Percentiles rank a stretch among this genome's conserved stretches.
Conservation (phyloP, 75 land plant species). For the Adiantum capillusveneris region DNA sequence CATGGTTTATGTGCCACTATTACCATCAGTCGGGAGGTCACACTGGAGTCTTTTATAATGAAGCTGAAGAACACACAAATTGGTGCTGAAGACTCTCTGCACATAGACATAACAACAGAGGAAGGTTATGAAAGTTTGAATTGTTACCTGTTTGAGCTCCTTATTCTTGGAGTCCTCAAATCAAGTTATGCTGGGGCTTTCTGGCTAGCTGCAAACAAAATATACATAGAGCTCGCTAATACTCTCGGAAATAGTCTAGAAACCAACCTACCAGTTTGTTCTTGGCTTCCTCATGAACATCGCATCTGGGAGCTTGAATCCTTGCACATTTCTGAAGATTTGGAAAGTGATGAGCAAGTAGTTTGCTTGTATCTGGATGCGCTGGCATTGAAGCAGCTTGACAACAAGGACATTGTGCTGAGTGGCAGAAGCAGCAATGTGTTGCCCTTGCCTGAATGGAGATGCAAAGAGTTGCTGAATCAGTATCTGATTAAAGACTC, state of each 20-base stretch:
- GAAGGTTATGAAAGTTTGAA: slow-evolving; percentile 8
- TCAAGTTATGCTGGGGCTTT: slow-evolving; percentile 16
- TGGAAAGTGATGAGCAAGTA: slow-evolving; percentile 13
- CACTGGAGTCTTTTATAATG: slow-evolving; percentile 8
- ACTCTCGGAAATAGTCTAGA: slow-evolving; percentile 20
- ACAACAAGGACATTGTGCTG: slow-evolving; percentile 6
- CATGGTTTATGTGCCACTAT: not conserved
- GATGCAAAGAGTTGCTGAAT: slow-evolving; percentile 9
- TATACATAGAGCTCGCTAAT: slow-evolving; percentile 16
- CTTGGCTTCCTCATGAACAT: slow-evolving; percentile 15
- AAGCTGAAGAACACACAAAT: slow-evolving; percentile 8
- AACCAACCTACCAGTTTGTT: slow-evolving; percentile 14
- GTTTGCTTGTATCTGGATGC: slow-evolving; percentile 17
- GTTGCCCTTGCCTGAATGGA: slow-evolving; percentile 4
- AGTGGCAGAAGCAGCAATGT: slow-evolving; percentile 5
- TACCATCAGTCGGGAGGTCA: slow-evolving; percentile 9
- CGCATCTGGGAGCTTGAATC: slow-evolving; percentile 11
- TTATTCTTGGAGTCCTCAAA: slow-evolving; percentile 19
- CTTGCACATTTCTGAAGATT: slow-evolving; percentile 12
- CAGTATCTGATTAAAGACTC: slow-evolving; percentile 3
- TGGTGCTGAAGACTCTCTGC: slow-evolving; percentile 5
- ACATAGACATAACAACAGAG: slow-evolving; percentile 19
- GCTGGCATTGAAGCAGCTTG: slow-evolving; percentile 9
- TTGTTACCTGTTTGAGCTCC: slow-evolving; percentile 17
- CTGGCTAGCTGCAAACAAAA: slow-evolving; percentile 7